Base-by-base conservation (phyloP, 2,329 filamentous ascomycete species). In the Nothophaeocryptopus gaeumannii region DNA sequence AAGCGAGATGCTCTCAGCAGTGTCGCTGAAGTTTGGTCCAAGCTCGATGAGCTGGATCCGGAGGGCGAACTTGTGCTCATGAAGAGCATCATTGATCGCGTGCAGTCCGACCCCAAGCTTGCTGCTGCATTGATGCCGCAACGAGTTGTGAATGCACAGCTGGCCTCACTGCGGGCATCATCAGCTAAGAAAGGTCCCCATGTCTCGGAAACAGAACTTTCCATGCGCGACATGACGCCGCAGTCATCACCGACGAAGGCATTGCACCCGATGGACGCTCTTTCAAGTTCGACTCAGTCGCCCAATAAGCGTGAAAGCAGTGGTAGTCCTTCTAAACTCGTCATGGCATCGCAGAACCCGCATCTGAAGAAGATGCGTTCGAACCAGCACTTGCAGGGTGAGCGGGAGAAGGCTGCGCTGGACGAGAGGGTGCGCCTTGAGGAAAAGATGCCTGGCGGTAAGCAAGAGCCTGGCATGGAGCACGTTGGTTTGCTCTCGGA, bases 31-130 rank as follows among this genome's bases (percentile, higher is more conserved):
- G 91, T 92, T 0, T 95, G 93, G 76, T 86, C 85, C 4, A 80
- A 84, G 10, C 78, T 99, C 30, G 89, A 97, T 67, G 83, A 88
- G 38, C 78, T 92, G 29, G 92, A 99, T 63, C 92, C 92, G 0
- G 92, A 96, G 67, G 91, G 91, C 13, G 83, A 91, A 35, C 93
- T 92, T 62, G 84, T 95, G 58, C 78, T 99, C 12, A 78, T 99
- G 64, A 87, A 84, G 63, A 80, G 82, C 49, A 81, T 95, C 57
- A 78, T 95, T 53, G 79, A 88, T n/a, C 81, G 82, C 49, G 78
- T 95, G 39, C 80, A 86, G 37, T 76, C 79, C 40, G 87, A 92
- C 62, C 74, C 78, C 15, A 89, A 85, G 67, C 76, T 92, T 7
- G 70, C 74, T 5, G 68, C 69, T 30, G 69, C 72, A 0, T 66